Evolutionary conservation across 345 rosid genomes (phyloP).

Genomic region (Viola odorata): DNA sequence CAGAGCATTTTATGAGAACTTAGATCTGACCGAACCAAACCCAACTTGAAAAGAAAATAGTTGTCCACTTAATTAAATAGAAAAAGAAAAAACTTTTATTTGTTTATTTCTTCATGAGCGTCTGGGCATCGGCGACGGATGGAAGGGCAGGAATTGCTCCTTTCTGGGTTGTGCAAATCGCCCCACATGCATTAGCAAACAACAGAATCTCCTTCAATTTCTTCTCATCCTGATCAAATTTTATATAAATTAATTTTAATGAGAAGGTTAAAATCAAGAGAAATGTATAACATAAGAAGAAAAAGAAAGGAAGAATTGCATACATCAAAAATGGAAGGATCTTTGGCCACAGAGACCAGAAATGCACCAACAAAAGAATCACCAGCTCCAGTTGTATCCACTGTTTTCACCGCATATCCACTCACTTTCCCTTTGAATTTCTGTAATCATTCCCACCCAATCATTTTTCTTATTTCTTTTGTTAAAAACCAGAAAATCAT

Average conservation of each 20-base stretch:
- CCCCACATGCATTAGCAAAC: conserved; percentile 65
- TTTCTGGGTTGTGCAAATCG: conserved; percentile 58
- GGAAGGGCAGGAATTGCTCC: conserved; percentile 67
- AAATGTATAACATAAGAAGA: not conserved
- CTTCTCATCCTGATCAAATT: conserved; percentile 35
- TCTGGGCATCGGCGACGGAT: conserved; percentile 33
- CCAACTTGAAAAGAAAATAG: no score
- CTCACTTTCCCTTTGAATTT: conserved; percentile 41
- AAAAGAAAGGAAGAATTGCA: not conserved
- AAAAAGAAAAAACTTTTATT: no score
- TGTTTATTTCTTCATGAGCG: conserved; percentile 28
- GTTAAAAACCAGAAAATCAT: no score
- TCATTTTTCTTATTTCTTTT: no score
- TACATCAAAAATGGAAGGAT: conserved; percentile 26
- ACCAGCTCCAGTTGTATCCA: conserved; percentile 73
- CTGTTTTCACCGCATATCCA: conserved; percentile 46
- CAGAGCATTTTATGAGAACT: no score
- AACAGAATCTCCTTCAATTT: conserved; percentile 43
- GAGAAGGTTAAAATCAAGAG: not conserved
- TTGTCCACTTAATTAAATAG: no score
- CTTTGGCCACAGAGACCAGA: conserved; percentile 35
- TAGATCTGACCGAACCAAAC: no score
- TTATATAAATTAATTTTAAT: not conserved
- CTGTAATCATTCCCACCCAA: no score
- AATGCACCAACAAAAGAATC: conserved; percentile 61